These are phyloP conservation scores for Cudoniella acicularis DNA, from an alignment of 495 filamentous ascomycete species.

Conservation along the genomic window DNA sequence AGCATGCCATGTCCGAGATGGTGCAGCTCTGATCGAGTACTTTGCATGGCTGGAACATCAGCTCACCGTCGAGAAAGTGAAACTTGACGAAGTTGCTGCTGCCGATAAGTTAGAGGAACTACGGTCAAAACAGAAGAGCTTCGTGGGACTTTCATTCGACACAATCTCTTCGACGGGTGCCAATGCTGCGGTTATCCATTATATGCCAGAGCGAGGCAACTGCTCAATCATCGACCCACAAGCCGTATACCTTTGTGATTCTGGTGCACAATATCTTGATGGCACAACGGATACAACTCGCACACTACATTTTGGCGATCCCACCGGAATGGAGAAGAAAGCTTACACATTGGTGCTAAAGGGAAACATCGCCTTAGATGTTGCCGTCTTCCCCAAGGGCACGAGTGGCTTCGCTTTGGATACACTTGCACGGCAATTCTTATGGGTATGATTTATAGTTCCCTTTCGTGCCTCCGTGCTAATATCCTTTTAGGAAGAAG, in stretches of 20 bases:
- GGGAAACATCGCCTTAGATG: conserved; percentile 89
- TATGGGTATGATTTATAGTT: conserved; percentile 60
- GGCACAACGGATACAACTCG: conserved; percentile 96
- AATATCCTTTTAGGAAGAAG: conserved; percentile 53
- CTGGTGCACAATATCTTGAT: conserved; percentile 90
- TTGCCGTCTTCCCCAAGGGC: conserved; percentile 87
- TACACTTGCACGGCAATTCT: conserved; percentile 79
- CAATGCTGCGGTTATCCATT: conserved; percentile 97
- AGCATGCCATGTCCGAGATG: conserved; percentile 89
- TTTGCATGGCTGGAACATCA: conserved; percentile 97
- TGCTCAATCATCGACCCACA: conserved; percentile 85
- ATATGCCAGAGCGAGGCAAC: conserved; percentile 80
- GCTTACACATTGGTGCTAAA: conserved; percentile 95
- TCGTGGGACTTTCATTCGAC: conserved; percentile 89
- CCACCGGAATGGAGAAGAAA: conserved; percentile 80
- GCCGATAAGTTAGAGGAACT: conserved; percentile 87
- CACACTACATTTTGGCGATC: conserved; percentile 87
- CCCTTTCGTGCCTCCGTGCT: conserved; percentile 12
- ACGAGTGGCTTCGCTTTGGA: conserved; percentile 93
- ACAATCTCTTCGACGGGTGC: conserved; percentile 94
- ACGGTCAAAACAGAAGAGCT: conserved; percentile 75
- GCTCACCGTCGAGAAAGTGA: conserved; percentile 65
- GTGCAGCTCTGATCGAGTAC: conserved; percentile 85
- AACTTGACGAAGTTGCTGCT: conserved; percentile 81
- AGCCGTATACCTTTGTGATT: conserved; percentile 93